A percentile compares a stretch with the other conserved stretches of the same genome.
Evolutionary conservation across 805 yeast species (phyloP).

Genomic region (Lipomyces spencermartinsiae): DNA sequence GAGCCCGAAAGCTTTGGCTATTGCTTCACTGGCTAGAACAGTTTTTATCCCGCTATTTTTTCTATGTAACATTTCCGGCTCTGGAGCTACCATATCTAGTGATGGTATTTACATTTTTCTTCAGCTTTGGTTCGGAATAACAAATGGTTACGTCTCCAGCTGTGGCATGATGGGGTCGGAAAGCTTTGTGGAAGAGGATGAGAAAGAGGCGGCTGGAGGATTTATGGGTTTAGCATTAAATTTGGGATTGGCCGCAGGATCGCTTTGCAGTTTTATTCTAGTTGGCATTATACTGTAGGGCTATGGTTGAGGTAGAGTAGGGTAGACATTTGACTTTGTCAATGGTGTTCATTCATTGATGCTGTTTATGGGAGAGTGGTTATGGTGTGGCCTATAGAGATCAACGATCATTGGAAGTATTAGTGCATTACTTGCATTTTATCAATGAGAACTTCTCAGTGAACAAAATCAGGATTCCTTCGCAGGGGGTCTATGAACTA

Average conservation of each 20-base stretch:
- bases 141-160: conserved; percentile 86
- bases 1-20: conserved; percentile 23
- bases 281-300: conserved; percentile 28
- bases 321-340: background rate
- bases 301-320: background rate
- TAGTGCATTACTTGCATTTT: background rate
- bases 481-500: background rate
- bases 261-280: conserved; percentile 66
- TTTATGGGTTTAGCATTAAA: conserved; percentile 82
- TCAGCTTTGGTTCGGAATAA: conserved; percentile 81
- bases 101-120: conserved; percentile 71
- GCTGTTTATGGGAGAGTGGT: conserved; percentile 5
- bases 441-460: background rate
- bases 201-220: conserved; percentile 93
- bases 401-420: background rate
- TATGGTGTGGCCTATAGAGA: background rate
- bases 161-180: conserved; percentile 81
- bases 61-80: conserved; percentile 63
- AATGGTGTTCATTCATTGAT: conserved; percentile 3
- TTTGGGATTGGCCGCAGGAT: conserved; percentile 79
- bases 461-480: background rate
- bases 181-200: conserved; percentile 63
- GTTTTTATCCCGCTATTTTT: conserved; percentile 74
- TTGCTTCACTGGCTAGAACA: conserved; percentile 30
- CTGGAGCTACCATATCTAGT: conserved; percentile 51